Evolutionary conservation across 2,329 filamentous ascomycete species (phyloP).

Genomic region (Elsinoe fawcettii): DNA sequence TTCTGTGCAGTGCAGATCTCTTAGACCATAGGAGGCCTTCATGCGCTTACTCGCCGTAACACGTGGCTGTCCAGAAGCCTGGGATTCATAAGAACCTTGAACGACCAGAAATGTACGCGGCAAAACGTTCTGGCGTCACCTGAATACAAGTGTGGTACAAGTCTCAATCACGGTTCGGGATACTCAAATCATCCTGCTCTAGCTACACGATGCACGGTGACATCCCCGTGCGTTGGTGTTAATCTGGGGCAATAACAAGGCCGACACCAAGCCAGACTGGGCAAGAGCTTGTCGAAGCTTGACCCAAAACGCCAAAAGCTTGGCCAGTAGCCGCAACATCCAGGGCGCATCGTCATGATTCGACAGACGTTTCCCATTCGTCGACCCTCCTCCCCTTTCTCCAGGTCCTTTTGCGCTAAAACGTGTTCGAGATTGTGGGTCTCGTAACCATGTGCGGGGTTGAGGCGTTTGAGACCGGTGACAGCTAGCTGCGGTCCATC

Average conservation of each 20-base stretch:
- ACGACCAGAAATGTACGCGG: not conserved
- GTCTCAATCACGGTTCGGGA: not conserved
- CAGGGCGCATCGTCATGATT: not conserved
- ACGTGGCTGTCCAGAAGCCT: not conserved
- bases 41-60: not conserved
- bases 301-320: not conserved
- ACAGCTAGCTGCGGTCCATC: not conserved
- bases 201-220: not conserved
- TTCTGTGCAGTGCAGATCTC: not conserved
- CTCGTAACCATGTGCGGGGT: not conserved
- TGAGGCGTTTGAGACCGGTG: not conserved
- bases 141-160: not conserved
- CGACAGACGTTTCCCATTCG: not conserved
- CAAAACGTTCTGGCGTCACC: not conserved
- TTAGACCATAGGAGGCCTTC: not conserved
- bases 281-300: not conserved
- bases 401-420: not conserved
- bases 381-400: not conserved
- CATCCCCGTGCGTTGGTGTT: not conserved
- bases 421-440: not conserved
- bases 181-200: not conserved
- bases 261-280: not conserved
- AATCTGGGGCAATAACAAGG: not conserved
- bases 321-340: slow-evolving; percentile 1
- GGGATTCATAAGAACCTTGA: not conserved